These are phyloP conservation scores for Scedosporium apiospermum DNA, from an alignment of 2,329 filamentous ascomycete species.

Conservation along the genomic window DNA sequence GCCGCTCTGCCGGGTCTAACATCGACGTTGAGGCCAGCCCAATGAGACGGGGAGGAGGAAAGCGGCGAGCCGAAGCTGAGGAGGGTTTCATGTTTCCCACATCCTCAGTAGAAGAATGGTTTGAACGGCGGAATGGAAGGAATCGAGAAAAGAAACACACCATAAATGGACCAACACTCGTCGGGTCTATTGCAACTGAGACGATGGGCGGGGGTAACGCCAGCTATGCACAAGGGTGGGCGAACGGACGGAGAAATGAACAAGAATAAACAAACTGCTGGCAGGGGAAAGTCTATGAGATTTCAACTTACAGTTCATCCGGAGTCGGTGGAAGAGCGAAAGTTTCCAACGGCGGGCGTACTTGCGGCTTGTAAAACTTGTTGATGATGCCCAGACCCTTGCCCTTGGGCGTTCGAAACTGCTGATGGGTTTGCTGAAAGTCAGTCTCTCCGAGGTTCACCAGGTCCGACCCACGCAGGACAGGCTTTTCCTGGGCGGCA, in stretches of 20 bases:
- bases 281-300: neutral
- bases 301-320: neutral
- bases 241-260: neutral
- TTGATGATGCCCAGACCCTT: neutral
- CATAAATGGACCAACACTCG: slow-evolving; percentile 5
- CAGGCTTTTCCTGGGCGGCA: neutral
- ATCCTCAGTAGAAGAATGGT: neutral
- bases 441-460: neutral
- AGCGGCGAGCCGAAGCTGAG: neutral
- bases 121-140: neutral
- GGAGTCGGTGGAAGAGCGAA: neutral
- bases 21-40: neutral
- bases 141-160: slow-evolving; percentile 3
- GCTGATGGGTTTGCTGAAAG: neutral
- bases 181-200: neutral
- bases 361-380: neutral
- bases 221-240: neutral
- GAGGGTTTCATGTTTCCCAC: neutral
- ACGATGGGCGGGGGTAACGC: neutral
- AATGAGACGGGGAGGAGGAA: too few species aligned
- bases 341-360: neutral
- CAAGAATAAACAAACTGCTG: neutral
- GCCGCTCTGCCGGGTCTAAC: neutral
- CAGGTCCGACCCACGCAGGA: neutral
- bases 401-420: neutral